A percentile compares a stretch with the other conserved stretches of the same genome.
Evolutionary conservation across 2,329 filamentous ascomycete species (phyloP).

Genomic region (Fusarium xylarioides): DNA sequence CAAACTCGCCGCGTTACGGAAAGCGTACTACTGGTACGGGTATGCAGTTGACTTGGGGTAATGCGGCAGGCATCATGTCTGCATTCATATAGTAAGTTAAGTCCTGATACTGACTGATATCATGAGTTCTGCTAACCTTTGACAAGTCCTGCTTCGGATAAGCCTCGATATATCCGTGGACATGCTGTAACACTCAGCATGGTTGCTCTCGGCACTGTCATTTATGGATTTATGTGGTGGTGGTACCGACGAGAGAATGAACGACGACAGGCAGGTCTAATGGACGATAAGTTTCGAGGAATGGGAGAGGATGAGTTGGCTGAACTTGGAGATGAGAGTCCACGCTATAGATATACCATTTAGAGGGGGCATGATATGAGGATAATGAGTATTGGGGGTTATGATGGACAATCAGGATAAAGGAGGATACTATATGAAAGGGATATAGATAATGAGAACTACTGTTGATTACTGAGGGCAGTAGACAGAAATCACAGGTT

Average conservation of each 20-base stretch:
- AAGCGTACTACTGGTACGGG: conserved; percentile 79
- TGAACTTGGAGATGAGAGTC: conserved; percentile 63
- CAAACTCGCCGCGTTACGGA: conserved; percentile 77
- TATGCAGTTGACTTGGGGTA: conserved; percentile 75
- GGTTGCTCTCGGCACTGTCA: conserved; percentile 61
- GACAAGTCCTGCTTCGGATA: conserved; percentile 56
- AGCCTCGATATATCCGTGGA: conserved; percentile 67
- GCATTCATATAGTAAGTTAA: conserved; percentile 68
- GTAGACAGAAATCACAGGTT: background rate
- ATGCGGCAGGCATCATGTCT: conserved; percentile 76
- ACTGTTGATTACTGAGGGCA: background rate
- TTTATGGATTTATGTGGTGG: conserved; percentile 65
- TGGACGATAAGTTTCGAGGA: conserved; percentile 51
- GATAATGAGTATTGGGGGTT: background rate
- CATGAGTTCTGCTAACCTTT: conserved; percentile 12
- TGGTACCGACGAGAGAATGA: conserved; percentile 61
- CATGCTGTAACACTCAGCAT: conserved; percentile 69
- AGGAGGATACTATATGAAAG: background rate
- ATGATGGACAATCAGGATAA: background rate
- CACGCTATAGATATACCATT: conserved; percentile 57
- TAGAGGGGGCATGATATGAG: conserved; percentile 15
- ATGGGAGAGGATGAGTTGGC: conserved; percentile 58
- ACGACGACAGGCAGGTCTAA: conserved; percentile 51
- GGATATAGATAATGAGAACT: background rate
- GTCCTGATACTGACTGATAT: background rate